Evolutionary conservation across 345 rosid genomes (phyloP).

Genomic region (Aegle marmelos): DNA sequence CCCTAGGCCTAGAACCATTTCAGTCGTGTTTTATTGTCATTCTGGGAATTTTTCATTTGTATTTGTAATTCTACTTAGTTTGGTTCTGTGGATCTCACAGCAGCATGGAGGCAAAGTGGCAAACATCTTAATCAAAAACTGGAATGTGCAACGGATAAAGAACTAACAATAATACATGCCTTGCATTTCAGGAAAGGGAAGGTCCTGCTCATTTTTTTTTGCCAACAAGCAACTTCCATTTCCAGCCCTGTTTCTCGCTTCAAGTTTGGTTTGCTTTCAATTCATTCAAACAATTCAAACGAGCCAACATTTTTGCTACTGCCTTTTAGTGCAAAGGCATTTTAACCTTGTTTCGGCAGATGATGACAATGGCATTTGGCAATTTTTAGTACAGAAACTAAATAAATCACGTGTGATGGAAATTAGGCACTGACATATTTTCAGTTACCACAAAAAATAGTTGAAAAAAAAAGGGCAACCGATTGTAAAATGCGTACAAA

Average conservation of each 20-base stretch:
- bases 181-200: too few relatives aligned
- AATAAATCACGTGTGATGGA: neutral
- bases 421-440: neutral
- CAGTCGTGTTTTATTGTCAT: neutral
- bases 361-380: neutral
- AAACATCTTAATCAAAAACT: neutral
- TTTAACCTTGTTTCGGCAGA: neutral
- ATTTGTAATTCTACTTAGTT: neutral
- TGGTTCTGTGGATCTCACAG: neutral
- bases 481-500: neutral
- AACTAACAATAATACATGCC: too few relatives aligned
- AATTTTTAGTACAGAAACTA: neutral
- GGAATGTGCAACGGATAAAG: neutral
- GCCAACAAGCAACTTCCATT: neutral
- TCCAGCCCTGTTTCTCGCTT: conserved; percentile 2
- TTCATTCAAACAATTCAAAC: neutral
- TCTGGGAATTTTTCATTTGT: neutral
- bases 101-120: neutral
- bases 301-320: neutral
- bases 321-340: neutral
- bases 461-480: neutral
- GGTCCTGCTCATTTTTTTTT: neutral
- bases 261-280: neutral
- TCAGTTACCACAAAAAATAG: neutral
- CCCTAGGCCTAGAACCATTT: neutral